Conservation (phyloP, 495 filamentous ascomycete species). For the Sordaria brevicollis region DNA sequence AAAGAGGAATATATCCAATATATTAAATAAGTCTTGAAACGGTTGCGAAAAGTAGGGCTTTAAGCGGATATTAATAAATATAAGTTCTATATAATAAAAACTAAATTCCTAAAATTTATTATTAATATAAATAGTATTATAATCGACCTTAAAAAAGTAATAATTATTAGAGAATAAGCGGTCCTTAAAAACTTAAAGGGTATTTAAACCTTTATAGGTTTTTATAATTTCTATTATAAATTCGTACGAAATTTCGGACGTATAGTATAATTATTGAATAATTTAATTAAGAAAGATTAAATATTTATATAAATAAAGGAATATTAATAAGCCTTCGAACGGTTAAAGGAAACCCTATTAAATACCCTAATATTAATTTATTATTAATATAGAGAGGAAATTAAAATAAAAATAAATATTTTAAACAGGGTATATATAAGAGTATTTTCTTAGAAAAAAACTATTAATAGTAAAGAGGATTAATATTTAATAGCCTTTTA, state of each 20-base stretch:
- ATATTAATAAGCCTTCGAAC: background rate
- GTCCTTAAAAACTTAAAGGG: background rate
- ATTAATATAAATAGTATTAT: conserved; percentile 5
- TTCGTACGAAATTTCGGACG: background rate
- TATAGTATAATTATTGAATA: background rate
- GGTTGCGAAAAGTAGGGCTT: conserved; percentile 7
- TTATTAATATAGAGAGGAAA: background rate
- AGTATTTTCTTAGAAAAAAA: background rate
- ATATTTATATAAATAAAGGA: background rate
- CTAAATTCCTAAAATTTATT: no score
- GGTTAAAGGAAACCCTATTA: background rate
- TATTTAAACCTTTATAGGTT: background rate
- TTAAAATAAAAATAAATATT: background rate
- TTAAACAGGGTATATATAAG: background rate
- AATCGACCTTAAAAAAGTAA: background rate
- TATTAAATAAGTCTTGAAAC: conserved; percentile 3
- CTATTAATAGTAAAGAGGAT: background rate
- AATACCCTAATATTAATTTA: background rate
- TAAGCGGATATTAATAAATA: no score
- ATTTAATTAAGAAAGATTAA: background rate
- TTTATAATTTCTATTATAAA: conserved; percentile 2
- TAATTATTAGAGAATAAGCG: background rate
- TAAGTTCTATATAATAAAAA: conserved; percentile 17
- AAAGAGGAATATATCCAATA: background rate
- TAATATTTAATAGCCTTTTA: background rate